Base-by-base conservation (phyloP, 1,139 yeast genomes). In the Hyphopichia pseudoburtonii region DNA sequence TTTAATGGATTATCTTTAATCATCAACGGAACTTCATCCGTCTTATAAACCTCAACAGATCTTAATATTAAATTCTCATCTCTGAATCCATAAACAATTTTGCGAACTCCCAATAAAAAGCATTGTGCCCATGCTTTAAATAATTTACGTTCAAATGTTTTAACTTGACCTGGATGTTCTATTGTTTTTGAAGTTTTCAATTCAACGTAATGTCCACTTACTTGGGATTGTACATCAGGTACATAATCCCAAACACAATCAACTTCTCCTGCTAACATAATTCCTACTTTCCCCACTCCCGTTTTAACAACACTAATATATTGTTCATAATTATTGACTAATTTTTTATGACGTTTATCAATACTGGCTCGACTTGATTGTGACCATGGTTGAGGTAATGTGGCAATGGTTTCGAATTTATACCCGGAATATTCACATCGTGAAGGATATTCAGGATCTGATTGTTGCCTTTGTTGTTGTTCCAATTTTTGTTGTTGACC, bases 51-150 rank as follows among this genome's bases (percentile, higher is more conserved):
- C 58, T 92, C 97, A 2, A 88, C 79, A 3, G 82, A 63, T 45
- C 74, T 68, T 39, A 94, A 64, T 19, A 73, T 59, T 35, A 86
- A 73, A 30, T 76, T 64, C 21, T 85, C 85, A 55, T 89, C 95
- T 45, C 97, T 73, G 60, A 86, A 92, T 0, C 97, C 99, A 54
- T 87, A 86, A 1, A 86, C 76, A 3, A 92, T 73, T 43, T 77
- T 78, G 9, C 84, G 81, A 14, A 90, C 75, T 3, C 98, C 98
- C 37, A 88, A 71, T 29, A 94, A 64, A 57, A 90, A 94, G 45
- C 95, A 83, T 64, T 90, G 97, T 3, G 96, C 89, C 99, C 99
- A 94, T 0, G 94, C 75, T 43, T 71, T 78, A 57, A 83, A 78
- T 31, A 90, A 60, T 56, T 82, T 89, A 57, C 61, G 76, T 55